Conservation (phyloP, 2,329 filamentous ascomycete species). For the Xylaria sp. region DNA sequence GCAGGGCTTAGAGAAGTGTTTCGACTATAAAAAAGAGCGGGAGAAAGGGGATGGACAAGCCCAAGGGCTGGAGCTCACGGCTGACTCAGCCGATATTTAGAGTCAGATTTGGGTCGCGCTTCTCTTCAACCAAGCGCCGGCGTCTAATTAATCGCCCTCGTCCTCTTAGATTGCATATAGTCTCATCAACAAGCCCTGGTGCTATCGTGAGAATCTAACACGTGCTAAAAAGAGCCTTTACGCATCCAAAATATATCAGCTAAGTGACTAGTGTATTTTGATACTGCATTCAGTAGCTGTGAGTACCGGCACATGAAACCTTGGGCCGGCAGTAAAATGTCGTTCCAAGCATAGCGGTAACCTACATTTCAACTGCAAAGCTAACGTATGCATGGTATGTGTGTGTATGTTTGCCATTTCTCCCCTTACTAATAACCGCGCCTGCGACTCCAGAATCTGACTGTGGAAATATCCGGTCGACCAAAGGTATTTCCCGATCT, state of each 20-base stretch:
- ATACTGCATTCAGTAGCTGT: background rate
- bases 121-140: slow-evolving; percentile 29
- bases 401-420: background rate
- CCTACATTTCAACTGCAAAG: background rate
- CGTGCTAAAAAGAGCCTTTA: background rate
- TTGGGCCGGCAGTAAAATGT: background rate
- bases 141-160: slow-evolving; percentile 29
- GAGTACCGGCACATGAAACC: background rate
- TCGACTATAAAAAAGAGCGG: background rate
- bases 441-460: background rate
- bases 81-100: slow-evolving; percentile 11
- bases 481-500: background rate
- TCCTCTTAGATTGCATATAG: background rate
- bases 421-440: slow-evolving; percentile 6
- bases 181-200: background rate
- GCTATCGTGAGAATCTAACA: slow-evolving; percentile 7
- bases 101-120: background rate
- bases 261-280: background rate
- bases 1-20: background rate
- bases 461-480: background rate
- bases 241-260: background rate
- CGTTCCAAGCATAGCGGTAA: background rate
- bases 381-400: too few species aligned
- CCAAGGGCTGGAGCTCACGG: background rate
- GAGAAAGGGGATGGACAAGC: background rate